Conservation (phyloP, 176 grass and related monocot genomes). For the Typha latifolia region DNA sequence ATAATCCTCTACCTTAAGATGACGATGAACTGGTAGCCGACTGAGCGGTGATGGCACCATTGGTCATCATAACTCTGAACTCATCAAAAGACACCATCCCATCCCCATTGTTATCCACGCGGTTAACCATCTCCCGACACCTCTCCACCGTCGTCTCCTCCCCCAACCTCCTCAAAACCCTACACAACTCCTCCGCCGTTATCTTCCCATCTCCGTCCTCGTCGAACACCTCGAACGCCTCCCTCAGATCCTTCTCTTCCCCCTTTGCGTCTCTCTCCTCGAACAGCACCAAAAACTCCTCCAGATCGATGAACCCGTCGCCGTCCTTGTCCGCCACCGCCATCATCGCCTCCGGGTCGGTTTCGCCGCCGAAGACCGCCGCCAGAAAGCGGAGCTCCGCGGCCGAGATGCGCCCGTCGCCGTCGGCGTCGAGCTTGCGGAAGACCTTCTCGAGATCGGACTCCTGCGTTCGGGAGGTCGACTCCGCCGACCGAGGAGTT, state of each 20-base stretch:
- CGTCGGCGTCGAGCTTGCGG: slow-evolving; percentile 15
- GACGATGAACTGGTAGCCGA: too few species aligned
- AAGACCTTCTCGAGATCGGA: slow-evolving; percentile 24
- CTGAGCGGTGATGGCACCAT: too few species aligned
- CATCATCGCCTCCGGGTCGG: slow-evolving; percentile 21
- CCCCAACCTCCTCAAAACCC: slow-evolving; percentile 10
- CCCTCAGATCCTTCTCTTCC: not conserved
- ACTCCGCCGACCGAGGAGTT: not conserved
- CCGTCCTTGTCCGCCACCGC: slow-evolving; percentile 23
- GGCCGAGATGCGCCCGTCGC: slow-evolving; percentile 28
- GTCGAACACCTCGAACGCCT: slow-evolving; percentile 25
- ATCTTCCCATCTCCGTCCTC: slow-evolving; percentile 16
- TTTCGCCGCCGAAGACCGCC: not conserved
- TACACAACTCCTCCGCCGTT: slow-evolving; percentile 12
- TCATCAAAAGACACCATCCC: slow-evolving; percentile 14
- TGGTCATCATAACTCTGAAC: slow-evolving; percentile 14
- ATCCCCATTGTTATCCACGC: slow-evolving; percentile 8
- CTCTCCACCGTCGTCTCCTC: slow-evolving; percentile 12
- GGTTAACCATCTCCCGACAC: slow-evolving; percentile 7
- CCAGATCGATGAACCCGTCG: slow-evolving; percentile 28
- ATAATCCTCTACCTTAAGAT: too few species aligned
- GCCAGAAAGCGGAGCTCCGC: slow-evolving; percentile 19
- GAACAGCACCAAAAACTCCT: slow-evolving; percentile 14
- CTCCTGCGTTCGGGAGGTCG: not conserved
- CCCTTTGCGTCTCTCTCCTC: not conserved